Evolutionary conservation across 768 basidiomycete genomes (phyloP), one percentile per base, ranked within the genome.

Genomic region (Kwoniella mangroviensis): DNA sequence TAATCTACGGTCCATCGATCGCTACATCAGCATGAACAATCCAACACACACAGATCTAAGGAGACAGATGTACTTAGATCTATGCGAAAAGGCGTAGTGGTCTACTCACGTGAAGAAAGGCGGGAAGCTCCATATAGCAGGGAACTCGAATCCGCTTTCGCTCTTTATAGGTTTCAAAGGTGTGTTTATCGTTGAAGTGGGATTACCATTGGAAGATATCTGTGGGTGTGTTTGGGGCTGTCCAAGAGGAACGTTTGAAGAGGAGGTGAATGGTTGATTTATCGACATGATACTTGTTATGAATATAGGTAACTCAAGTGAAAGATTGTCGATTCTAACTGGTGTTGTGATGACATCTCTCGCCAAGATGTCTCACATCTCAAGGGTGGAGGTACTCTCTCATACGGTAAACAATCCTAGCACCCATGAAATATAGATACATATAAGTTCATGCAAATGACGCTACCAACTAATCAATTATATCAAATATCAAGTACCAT

Each of bases 31-130:
- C 58, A 34, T 41, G 13, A 55, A n/a, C 54, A 55, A 34, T 34
- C 0, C 1, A 7, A 34, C 34, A 34, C 34, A 34, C 34, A 34
- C 34, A 34, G 34, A 34, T 7, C 6, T 34, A 34, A 34, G 34
- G 34, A 34, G 34, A 26, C 54, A 43, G 28, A 22, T 49, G 21
- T 19, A 5, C 34, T 34, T 34, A 34, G 34, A 34, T 7, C 34
- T 34, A 34, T 28, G 34, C 9, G 34, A 34, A 34, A 34, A 34
- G 34, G 34, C 34, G 34, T 34, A 34, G 34, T 34, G 34, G 6
- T 22, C n/a, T 10, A 73, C 79, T 40, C 51, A 83, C 83, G 85
- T 85, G 77, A 84, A 85, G 80, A 85, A 85, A 3, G 85, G 84
- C 2, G 84, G 85, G 69, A 84, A 85, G 5, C 78, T 79, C 79